Evolutionary conservation across 768 basidiomycete genomes (phyloP), one percentile per base, ranked within the genome.

Genomic region (Russula sp.): DNA sequence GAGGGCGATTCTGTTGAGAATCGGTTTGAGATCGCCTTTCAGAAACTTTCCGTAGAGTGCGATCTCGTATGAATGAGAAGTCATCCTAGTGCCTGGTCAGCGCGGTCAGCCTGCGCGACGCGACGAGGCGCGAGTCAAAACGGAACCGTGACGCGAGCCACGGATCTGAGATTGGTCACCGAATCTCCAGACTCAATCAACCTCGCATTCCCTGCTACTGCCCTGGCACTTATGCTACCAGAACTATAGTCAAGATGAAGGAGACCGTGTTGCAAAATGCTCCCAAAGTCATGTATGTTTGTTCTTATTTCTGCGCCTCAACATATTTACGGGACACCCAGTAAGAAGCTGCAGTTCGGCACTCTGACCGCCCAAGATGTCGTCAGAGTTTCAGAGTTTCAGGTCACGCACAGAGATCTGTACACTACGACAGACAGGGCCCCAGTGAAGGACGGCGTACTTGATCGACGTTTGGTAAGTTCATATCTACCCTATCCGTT

Each of bases 341-440:
- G 95, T 69, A 98, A 98, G 78, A 87, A 91, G 73, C 82, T 99
- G 36, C 97, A 98, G 78, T 99, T 98, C 75, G 90, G 90, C 72
- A 82, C 96, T 54, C 79, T 99, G 67, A 91, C 87, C 73, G 87
- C 92, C 34, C 94, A 98, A 73, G 95, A 98, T 70, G 90, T 96
- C 5, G 97, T 98, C 68, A 89, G 88, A 71, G 83, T 98, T 60
- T 90, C 97, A 9, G 96, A 99, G 73, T 97, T 96, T 68, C 93
- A 99, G 75, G 90, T 97, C 67, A 94, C 91, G 18, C 88, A 91
- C 72, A 82, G 91, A 29, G 94, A 97, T 73, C 77, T 98, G 41
- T 98, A 99, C 74, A 90, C 89, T 11, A 79, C 85, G 13, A 83
- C 81, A 22, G 90, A 92, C 69, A 82, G 94, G 62, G 76, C 87